Base-by-base conservation (phyloP, 352 stramenopile species). In the Globisporangium carolinianum region DNA sequence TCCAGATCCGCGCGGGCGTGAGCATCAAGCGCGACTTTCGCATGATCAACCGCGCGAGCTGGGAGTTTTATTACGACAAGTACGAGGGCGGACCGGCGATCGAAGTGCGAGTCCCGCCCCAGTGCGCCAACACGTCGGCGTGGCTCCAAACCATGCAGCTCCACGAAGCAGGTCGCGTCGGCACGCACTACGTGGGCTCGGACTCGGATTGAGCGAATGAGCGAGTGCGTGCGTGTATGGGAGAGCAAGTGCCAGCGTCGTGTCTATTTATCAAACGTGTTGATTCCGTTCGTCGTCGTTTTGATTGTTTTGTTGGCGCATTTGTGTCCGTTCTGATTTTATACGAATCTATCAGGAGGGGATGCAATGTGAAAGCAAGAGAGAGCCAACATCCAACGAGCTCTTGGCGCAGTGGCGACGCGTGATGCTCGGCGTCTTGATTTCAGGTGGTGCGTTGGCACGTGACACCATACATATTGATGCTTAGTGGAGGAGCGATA, bases 21-120 rank as follows among this genome's bases (percentile, higher is more conserved):
- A 55, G 60, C 9, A 84, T 91, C 54, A 91, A 91, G 68, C 76
- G 73, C 57, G 69, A 91, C 57, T 91, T 88, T 48, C 76, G 81
- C 36, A 73, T 91, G 69, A 89, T 91, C 66, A 91, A 91, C 76
- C 79, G 79, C 62, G 70, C 69, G 51, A 91, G 76, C 62, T 91
- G 81, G 81, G 78, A 89, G 18, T 87, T 73, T 49, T 91, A 91
- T 61, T 69, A 84, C 49, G 68, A 72, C 11, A 62, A 81, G n/a
- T 91, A 91, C 58, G 76, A 77, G 53, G 81, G 81, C 6, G 79
- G 81, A 0, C 81, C 81, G 8, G 78, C 76, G 24, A 84, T 91
- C 43, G 73, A 88, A 60, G 79, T 91, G 47, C 65, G 66, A n/a
- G 76, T 91, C 46, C 81, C 81, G 8, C 37, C 47, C 0, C 62